Evolutionary conservation across 306 rosid species (phyloP).

Genomic region (Prunus mume): DNA sequence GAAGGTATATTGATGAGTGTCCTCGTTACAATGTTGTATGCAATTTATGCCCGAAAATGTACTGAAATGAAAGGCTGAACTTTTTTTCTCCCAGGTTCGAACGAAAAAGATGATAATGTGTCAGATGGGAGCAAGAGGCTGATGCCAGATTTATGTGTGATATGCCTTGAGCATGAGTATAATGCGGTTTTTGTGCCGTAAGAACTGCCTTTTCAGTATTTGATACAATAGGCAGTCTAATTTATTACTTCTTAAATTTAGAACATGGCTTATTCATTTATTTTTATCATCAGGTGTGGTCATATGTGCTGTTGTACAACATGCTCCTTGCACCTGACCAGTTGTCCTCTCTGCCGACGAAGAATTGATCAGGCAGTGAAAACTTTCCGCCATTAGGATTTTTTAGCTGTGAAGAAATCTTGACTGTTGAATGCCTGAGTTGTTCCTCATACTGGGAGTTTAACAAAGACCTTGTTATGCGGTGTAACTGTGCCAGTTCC

Average conservation of each 20-base stretch:
- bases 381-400: slow-evolving; percentile 87
- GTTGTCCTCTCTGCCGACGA: slow-evolving; percentile 91
- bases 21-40: slow-evolving; percentile 4
- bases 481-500: neutral
- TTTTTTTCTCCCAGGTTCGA: slow-evolving; percentile 42
- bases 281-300: slow-evolving; percentile 68
- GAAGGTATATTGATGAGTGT: slow-evolving; percentile 49
- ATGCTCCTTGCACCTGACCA: slow-evolving; percentile 84
- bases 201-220: slow-evolving; percentile 23
- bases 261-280: slow-evolving; percentile 21
- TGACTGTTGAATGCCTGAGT: slow-evolving; percentile 3
- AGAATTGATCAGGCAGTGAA: slow-evolving; percentile 79
- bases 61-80: slow-evolving; percentile 15
- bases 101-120: slow-evolving; percentile 46
- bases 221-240: neutral
- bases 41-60: slow-evolving; percentile 15
- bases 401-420: neutral
- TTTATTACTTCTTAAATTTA: neutral
- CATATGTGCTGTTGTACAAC: slow-evolving; percentile 95
- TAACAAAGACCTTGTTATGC: neutral
- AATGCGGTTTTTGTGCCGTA: slow-evolving; percentile 98
- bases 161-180: slow-evolving; percentile 92
- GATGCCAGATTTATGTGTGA: slow-evolving; percentile 92
- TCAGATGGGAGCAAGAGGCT: slow-evolving; percentile 54
- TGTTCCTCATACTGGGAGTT: neutral